Conservation (phyloP, 31 red algal genomes). For the Porphyra umbilicalis region DNA sequence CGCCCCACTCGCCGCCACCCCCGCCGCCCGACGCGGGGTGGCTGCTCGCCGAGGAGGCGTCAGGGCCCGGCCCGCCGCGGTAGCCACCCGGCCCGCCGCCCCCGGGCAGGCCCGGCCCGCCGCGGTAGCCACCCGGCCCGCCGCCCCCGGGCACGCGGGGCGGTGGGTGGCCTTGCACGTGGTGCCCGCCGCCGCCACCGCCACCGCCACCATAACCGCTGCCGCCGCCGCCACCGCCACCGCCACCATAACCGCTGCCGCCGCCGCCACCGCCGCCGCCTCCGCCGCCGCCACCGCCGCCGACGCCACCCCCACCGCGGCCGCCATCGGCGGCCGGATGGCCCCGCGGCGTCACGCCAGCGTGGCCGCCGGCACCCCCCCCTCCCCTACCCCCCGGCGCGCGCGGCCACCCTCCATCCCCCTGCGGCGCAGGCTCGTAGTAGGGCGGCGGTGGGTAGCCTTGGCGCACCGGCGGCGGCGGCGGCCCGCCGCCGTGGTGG, state of each 20-base stretch:
- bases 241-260: neutral
- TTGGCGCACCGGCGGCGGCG: neutral
- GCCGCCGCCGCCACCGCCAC: neutral
- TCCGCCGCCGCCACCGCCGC: too few species aligned
- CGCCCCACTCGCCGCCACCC: too few species aligned
- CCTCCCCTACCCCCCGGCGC: neutral
- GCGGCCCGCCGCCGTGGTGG: neutral
- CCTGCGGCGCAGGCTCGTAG: neutral
- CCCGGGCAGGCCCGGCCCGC: too few species aligned
- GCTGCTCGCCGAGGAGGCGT: too few species aligned
- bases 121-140: too few species aligned
- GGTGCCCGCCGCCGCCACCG: too few species aligned
- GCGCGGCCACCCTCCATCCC: neutral
- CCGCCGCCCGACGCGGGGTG: too few species aligned
- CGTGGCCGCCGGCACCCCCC: neutral
- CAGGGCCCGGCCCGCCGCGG: too few species aligned
- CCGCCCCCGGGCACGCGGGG: too few species aligned
- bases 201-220: neutral
- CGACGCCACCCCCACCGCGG: neutral
- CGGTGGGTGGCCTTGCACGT: too few species aligned
- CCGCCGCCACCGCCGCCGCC: too few species aligned
- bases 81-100: too few species aligned
- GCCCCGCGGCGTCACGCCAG: neutral
- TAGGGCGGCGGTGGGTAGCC: neutral
- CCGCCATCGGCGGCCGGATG: neutral